phyloP scores from a whole-genome alignment of 768 basidiomycete species.

The Calocera viscosa region DNA sequence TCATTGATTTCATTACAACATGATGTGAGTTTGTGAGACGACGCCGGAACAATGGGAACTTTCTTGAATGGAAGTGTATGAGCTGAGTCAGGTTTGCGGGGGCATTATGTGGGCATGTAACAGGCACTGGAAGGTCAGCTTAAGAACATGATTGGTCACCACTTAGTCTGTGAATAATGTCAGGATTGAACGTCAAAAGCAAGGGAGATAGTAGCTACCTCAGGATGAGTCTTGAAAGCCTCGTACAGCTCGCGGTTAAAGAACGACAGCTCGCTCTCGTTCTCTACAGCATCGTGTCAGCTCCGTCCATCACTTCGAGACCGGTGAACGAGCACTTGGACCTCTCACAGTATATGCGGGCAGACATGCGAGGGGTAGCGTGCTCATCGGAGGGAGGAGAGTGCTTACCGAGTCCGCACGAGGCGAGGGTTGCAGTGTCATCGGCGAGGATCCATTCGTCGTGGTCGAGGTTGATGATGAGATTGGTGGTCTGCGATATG shows the following conservation, averaged over 20 bases:
- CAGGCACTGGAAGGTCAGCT: too few relatives aligned
- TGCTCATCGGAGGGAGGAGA: conserved; percentile 6
- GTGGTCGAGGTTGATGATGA: conserved; percentile 94
- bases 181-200: conserved; percentile 6
- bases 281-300: conserved; percentile 42
- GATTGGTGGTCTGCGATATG: conserved; percentile 69
- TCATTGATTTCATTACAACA: not conserved
- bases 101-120: too few relatives aligned
- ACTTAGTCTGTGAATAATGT: conserved; percentile 12
- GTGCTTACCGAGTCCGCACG: conserved; percentile 60
- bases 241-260: conserved; percentile 72
- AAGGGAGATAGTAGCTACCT: conserved; percentile 35
- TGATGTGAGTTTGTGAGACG: not conserved
- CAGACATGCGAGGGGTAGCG: conserved; percentile 1
- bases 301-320: not conserved
- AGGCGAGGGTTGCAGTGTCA: conserved; percentile 49
- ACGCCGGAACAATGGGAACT: not conserved
- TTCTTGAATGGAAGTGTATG: not conserved
- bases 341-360: not conserved
- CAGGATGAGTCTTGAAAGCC: conserved; percentile 68
- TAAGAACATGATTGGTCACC: not conserved
- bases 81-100: not conserved
- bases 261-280: conserved; percentile 90
- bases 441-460: conserved; percentile 85
- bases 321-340: not conserved